Percentiles rank a stretch among this genome's conserved stretches.
Evolutionary conservation across 2,329 filamentous ascomycete species (phyloP).

Genomic region (Botryotinia convoluta): DNA sequence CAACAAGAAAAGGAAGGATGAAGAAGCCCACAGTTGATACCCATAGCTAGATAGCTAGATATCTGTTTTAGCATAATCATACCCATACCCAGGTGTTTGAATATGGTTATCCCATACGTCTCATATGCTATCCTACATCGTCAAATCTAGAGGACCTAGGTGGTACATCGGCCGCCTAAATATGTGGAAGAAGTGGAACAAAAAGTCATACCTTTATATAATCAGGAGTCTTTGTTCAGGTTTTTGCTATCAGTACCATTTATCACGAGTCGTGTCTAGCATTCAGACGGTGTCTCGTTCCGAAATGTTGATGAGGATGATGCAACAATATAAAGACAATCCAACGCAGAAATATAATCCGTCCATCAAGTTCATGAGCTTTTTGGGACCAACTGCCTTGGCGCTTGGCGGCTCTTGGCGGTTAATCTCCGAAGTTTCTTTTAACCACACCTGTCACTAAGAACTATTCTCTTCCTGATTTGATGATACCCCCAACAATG

Average conservation of each 20-base stretch:
- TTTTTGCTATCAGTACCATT: neutral
- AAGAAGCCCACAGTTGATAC: neutral
- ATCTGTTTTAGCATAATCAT: neutral
- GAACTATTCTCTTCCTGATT: too few species aligned
- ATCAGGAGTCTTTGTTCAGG: neutral
- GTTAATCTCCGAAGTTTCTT: neutral
- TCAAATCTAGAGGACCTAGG: neutral
- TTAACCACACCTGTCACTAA: neutral
- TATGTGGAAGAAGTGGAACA: neutral
- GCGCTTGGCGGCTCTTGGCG: neutral
- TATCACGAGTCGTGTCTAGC: neutral
- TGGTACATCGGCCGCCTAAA: neutral
- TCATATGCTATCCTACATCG: neutral
- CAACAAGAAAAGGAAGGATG: neutral
- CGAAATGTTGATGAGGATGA: neutral
- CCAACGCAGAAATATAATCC: slow-evolving; percentile 2
- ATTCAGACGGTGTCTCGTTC: neutral
- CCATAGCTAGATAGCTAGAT: neutral
- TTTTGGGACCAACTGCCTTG: neutral
- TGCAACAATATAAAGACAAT: neutral
- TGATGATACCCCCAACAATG: neutral
- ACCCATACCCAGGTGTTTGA: neutral
- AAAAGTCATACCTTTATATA: neutral
- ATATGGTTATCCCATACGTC: neutral
- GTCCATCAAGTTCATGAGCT: neutral